A percentile compares a stretch with the other conserved stretches of the same genome.
Evolutionary conservation across 768 basidiomycete genomes (phyloP).

Genomic region (Phallus indusiatus): DNA sequence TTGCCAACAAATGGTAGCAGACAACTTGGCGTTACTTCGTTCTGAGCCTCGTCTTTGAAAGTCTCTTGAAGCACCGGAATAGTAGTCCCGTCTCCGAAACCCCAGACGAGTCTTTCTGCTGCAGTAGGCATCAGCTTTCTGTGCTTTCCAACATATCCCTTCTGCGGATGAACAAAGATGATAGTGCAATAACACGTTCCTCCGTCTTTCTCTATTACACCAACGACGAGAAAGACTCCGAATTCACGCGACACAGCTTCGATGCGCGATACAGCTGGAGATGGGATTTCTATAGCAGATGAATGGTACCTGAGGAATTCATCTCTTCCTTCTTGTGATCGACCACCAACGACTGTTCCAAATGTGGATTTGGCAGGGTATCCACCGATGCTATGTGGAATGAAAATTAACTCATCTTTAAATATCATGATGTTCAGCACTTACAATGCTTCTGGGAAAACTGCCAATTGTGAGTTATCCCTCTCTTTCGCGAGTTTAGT

Average conservation of each 20-base stretch:
- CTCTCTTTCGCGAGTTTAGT: conserved; percentile 36
- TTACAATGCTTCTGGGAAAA: conserved; percentile 53
- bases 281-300: conserved; percentile 50
- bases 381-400: conserved; percentile 37
- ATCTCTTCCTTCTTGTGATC: conserved; percentile 41
- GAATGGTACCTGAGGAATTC: conserved; percentile 47
- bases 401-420: no score
- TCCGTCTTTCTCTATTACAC: conserved; percentile 47
- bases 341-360: conserved; percentile 40
- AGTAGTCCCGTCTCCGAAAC: conserved; percentile 45
- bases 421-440: conserved; percentile 13
- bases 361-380: conserved; percentile 53
- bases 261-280: conserved; percentile 36
- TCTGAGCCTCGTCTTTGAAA: conserved; percentile 22
- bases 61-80: conserved; percentile 37
- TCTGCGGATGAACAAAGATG: conserved; percentile 43
- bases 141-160: conserved; percentile 51
- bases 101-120: conserved; percentile 53
- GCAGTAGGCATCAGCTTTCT: conserved; percentile 59
- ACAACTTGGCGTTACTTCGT: conserved; percentile 34
- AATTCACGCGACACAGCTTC: conserved; percentile 39
- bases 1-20: conserved; percentile 52
- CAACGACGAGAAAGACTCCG: conserved; percentile 47
- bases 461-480: conserved; percentile 38
- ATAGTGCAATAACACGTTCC: conserved; percentile 56